Evolutionary conservation across 164 flowering plant species (phyloP).

Genomic region (Vitis riparia): DNA sequence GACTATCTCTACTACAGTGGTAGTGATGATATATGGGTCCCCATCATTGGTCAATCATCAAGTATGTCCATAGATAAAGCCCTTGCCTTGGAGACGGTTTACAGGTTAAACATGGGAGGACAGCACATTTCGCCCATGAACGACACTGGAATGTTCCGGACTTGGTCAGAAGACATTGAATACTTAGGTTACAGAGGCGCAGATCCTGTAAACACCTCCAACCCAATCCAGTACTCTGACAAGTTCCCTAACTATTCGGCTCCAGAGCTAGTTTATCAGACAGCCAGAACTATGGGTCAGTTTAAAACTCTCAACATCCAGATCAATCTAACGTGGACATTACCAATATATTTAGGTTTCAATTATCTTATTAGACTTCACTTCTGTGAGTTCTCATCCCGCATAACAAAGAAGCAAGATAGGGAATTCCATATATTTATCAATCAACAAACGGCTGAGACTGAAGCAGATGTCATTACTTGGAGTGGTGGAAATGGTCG

Average conservation of each 20-base stretch:
- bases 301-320: background rate
- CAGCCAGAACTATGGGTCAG: constrained; percentile 8
- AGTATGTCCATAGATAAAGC: background rate
- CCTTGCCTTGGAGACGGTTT: constrained; percentile 20
- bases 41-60: background rate
- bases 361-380: constrained; percentile 24
- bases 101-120: constrained; percentile 34
- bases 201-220: too few relatives aligned
- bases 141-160: constrained; percentile 35
- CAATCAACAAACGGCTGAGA: background rate
- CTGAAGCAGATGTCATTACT: constrained; percentile 3
- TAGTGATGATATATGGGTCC: background rate
- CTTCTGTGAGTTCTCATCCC: constrained; percentile 19
- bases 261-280: constrained; percentile 15
- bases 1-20: constrained; percentile 16
- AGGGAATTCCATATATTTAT: constrained; percentile 18
- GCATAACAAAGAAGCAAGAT: background rate
- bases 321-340: constrained; percentile 23
- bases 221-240: background rate
- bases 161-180: constrained; percentile 5
- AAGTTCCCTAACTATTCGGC: constrained; percentile 12
- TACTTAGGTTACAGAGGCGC: background rate
- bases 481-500: constrained; percentile 12
- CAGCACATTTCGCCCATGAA: background rate
- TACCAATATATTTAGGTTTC: constrained; percentile 18